Evolutionary conservation across 192 early-diverging fungal genomes (phyloP), one percentile per base, ranked within the genome.

Genomic region (Podila minutissima): DNA sequence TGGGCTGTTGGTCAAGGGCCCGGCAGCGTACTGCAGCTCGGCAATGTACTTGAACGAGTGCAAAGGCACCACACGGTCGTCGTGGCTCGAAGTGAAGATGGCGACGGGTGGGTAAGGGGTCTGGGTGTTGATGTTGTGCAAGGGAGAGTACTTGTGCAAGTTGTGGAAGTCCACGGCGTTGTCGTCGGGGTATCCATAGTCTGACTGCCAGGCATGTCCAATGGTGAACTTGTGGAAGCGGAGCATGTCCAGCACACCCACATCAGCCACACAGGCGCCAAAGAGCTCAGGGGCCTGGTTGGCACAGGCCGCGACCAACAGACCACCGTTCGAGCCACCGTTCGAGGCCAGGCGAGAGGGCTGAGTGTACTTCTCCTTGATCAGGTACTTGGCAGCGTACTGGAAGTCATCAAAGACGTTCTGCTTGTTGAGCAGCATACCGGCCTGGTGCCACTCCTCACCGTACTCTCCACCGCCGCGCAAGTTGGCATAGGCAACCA

Each of bases 211-310:
- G 6, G 88, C 90, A 73, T 88, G 83, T 4, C 93, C 93, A 62
- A 92, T 93, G 5, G 92, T 94, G 72, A 94, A 94, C 74, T 93
- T 93, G 83, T 94, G 92, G 87, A 92, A 94, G 41, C 91, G 85
- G 58, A 89, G 63, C 85, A 94, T 84, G 67, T 94, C 93, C 86
- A 91, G 74, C 31, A 93, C 92, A 24, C 91, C 91, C 32, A 94
- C 93, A 50, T 89, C 88, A 22, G 91, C 87, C 6, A 94, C 78
- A 1, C 79, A 91, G 22, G 74, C 75, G 4, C 90, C 91, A 83
- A 90, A 94, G 26, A 94, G 85, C 59, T 94, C 92, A 22, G 93
- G 93, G 4, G 90, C 87, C 79, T 93, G 92, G 82, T 92, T 94
- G 28, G 91, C 63, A 77, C 91, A 93, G 10, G 91, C 91, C 19